A percentile compares a stretch with the other conserved stretches of the same genome.
These are phyloP conservation scores for Ceriops tagal DNA, from an alignment of 345 rosid species.

Conservation along the genomic window DNA sequence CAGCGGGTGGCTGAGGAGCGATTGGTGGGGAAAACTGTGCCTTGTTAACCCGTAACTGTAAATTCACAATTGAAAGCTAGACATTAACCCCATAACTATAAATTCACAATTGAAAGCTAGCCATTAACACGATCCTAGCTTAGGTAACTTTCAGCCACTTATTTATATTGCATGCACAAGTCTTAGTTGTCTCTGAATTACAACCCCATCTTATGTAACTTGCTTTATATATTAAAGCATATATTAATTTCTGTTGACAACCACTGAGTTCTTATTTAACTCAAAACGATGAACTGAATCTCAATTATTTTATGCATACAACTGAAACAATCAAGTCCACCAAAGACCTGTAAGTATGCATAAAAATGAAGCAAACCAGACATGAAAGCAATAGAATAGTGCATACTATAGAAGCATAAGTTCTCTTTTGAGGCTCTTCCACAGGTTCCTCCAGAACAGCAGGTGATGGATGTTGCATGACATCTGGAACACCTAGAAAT, in stretches of 20 bases:
- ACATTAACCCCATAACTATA: conserved; percentile 48
- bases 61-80: conserved; percentile 15
- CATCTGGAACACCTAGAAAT: conserved; percentile 37
- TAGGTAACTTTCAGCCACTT: conserved; percentile 1
- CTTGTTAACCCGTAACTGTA: conserved; percentile 65
- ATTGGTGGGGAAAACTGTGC: conserved; percentile 44
- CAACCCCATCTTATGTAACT: no score
- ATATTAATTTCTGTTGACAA: no score
- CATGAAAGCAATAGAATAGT: neutral
- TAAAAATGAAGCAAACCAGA: no score
- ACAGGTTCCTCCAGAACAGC: conserved; percentile 53
- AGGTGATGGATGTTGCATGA: conserved; percentile 45
- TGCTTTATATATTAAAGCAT: no score
- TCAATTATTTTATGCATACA: no score
- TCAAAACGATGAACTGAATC: no score
- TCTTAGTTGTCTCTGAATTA: neutral
- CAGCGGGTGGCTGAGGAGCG: conserved; percentile 49
- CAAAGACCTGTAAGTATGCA: neutral
- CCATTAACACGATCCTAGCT: conserved; percentile 4
- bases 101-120: conserved; percentile 15
- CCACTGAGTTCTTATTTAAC: no score
- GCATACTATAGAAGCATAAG: conserved; percentile 90
- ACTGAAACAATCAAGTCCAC: neutral
- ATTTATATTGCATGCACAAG: neutral
- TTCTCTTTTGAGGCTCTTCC: conserved; percentile 66